These are phyloP conservation scores for Xylariaceae sp. DNA, from an alignment of 2,329 filamentous ascomycete species.

Conservation along the genomic window DNA sequence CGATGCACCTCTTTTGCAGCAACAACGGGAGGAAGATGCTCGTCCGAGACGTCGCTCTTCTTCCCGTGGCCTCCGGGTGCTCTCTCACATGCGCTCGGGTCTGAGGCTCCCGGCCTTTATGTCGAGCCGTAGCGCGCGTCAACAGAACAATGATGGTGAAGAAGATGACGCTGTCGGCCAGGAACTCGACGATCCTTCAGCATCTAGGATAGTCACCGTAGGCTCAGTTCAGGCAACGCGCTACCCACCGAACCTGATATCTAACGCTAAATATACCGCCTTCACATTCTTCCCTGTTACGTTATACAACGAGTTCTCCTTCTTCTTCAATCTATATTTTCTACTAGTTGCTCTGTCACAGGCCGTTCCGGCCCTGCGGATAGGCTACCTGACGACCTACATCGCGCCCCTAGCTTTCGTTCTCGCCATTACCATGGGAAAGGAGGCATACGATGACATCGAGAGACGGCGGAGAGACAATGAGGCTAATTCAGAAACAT, in stretches of 20 bases:
- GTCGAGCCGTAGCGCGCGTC: slow-evolving; percentile 36
- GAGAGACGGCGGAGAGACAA: slow-evolving; percentile 77
- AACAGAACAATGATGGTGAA: slow-evolving; percentile 41
- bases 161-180: slow-evolving; percentile 47
- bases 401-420: slow-evolving; percentile 90
- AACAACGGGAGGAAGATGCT: slow-evolving; percentile 26
- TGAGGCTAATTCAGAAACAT: slow-evolving; percentile 90
- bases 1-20: slow-evolving; percentile 66
- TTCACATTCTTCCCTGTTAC: slow-evolving; percentile 92
- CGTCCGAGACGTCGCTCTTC: slow-evolving; percentile 34
- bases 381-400: slow-evolving; percentile 93
- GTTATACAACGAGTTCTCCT: slow-evolving; percentile 97
- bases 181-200: slow-evolving; percentile 57
- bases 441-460: slow-evolving; percentile 94
- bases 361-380: slow-evolving; percentile 79
- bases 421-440: slow-evolving; percentile 83
- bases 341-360: slow-evolving; percentile 91
- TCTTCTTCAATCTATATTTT: slow-evolving; percentile 99
- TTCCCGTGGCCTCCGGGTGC: slow-evolving; percentile 38
- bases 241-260: slow-evolving; percentile 86
- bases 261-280: slow-evolving; percentile 95
- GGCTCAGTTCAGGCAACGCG: slow-evolving; percentile 66
- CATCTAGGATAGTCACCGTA: slow-evolving; percentile 70
- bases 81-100: slow-evolving; percentile 46
- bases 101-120: slow-evolving; percentile 66